phyloP scores from a whole-genome alignment of 2,329 filamentous ascomycete species.

The Bimuria novae-zelandiae region DNA sequence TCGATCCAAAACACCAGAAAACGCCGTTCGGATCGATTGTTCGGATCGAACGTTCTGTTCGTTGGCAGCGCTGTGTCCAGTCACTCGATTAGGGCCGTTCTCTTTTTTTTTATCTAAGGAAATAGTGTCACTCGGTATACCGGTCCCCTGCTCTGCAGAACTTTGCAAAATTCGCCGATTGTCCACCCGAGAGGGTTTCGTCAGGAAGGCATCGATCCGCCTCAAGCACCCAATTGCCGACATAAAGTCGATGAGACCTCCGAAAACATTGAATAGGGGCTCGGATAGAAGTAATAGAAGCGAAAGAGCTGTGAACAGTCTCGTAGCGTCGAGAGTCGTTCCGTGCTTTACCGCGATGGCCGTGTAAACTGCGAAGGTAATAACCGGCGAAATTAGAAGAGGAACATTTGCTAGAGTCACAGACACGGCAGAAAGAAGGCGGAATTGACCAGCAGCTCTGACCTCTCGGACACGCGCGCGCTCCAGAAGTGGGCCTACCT shows the following conservation, averaged over 20 bases:
- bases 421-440: slow-evolving; percentile 1
- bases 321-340: slow-evolving; percentile 8
- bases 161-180: neutral
- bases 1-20: too few species aligned
- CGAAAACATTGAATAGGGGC: slow-evolving; percentile 12
- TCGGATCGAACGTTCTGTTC: too few species aligned
- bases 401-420: slow-evolving; percentile 7
- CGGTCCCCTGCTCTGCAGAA: neutral
- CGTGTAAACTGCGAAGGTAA: slow-evolving; percentile 14
- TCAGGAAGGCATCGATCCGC: slow-evolving; percentile 13
- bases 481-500: slow-evolving; percentile 22
- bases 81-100: neutral
- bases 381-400: slow-evolving; percentile 10
- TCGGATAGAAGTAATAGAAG: slow-evolving; percentile 15
- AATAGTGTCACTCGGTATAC: neutral
- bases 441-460: slow-evolving; percentile 40
- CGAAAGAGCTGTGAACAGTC: slow-evolving; percentile 13
- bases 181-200: neutral
- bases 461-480: slow-evolving; percentile 41
- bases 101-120: neutral
- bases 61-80: too few species aligned
- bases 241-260: slow-evolving; percentile 7
- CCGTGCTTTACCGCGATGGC: neutral
- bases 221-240: slow-evolving; percentile 10
- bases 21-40: too few species aligned